phyloP scores from a whole-genome alignment of 768 basidiomycete genomes.

The Pleurotus tuber-regium region DNA sequence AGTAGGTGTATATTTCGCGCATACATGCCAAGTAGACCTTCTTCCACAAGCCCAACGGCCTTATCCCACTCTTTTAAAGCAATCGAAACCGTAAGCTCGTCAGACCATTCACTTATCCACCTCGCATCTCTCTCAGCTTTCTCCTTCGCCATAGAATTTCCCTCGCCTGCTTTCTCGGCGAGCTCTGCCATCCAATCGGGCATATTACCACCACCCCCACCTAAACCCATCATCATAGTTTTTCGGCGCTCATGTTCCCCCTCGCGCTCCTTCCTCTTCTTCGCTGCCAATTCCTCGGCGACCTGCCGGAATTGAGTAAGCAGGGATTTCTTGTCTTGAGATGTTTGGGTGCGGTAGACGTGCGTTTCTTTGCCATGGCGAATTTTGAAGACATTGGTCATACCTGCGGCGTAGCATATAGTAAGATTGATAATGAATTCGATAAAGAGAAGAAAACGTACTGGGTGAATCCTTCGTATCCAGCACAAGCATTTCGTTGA shows the following conservation, averaged over 20 bases:
- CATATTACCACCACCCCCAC: slow-evolving; percentile 44
- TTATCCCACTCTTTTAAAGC: slow-evolving; percentile 86
- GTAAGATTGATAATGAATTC: slow-evolving; percentile 7
- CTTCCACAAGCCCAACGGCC: slow-evolving; percentile 81
- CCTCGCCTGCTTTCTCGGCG: slow-evolving; percentile 51
- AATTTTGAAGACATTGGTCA: slow-evolving; percentile 98
- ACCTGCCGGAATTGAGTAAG: slow-evolving; percentile 87
- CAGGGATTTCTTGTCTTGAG: slow-evolving; percentile 83
- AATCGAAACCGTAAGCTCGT: slow-evolving; percentile 88
- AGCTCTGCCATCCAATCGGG: slow-evolving; percentile 80
- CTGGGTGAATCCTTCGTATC: slow-evolving; percentile 96
- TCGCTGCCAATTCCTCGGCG: slow-evolving; percentile 86
- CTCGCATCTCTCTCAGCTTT: slow-evolving; percentile 78
- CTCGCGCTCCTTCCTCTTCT: slow-evolving; percentile 90
- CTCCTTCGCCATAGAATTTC: slow-evolving; percentile 59
- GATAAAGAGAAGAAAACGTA: slow-evolving; percentile 32
- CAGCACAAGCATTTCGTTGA: slow-evolving; percentile 91
- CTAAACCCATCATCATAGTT: slow-evolving; percentile 57
- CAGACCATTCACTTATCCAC: slow-evolving; percentile 91
- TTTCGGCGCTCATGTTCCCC: slow-evolving; percentile 89
- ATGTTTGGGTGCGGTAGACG: slow-evolving; percentile 84
- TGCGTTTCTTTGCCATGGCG: slow-evolving; percentile 91
- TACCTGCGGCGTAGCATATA: slow-evolving; percentile 33
- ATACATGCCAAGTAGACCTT: slow-evolving; percentile 46
- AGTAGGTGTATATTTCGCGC: neutral